phyloP scores from a whole-genome alignment of 2,329 filamentous ascomycete genomes.

The Trichoderma sp. region DNA sequence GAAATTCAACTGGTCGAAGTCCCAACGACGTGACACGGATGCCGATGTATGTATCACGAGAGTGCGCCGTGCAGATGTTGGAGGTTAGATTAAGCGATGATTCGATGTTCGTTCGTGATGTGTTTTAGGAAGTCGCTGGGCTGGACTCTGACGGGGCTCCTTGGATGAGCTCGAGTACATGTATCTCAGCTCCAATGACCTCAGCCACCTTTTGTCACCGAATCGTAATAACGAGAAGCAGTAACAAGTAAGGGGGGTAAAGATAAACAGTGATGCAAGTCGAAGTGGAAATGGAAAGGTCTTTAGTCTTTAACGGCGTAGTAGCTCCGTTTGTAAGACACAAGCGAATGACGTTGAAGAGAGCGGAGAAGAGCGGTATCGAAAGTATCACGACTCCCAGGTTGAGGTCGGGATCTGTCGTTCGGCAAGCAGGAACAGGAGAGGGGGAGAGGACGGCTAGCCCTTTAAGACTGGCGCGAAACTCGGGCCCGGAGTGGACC shows the following conservation, averaged over 20 bases:
- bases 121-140: neutral
- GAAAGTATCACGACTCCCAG: neutral
- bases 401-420: neutral
- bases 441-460: neutral
- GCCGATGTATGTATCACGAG: neutral
- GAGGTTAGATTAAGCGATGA: constrained; percentile 17
- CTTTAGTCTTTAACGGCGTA: neutral
- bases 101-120: neutral
- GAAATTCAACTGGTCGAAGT: neutral
- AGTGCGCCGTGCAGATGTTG: constrained; percentile 5
- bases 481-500: constrained; percentile 9
- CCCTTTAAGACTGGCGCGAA: constrained; percentile 15
- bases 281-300: neutral
- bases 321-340: neutral
- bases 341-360: neutral
- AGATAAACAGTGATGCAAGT: neutral
- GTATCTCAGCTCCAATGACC: neutral
- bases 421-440: neutral
- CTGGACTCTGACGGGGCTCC: neutral
- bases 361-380: neutral
- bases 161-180: neutral
- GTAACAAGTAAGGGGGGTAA: neutral
- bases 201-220: neutral
- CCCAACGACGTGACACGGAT: constrained; percentile 8
- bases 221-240: neutral